These are phyloP conservation scores for Podaxis sp. DNA, from an alignment of 768 basidiomycete species.

Conservation along the genomic window DNA sequence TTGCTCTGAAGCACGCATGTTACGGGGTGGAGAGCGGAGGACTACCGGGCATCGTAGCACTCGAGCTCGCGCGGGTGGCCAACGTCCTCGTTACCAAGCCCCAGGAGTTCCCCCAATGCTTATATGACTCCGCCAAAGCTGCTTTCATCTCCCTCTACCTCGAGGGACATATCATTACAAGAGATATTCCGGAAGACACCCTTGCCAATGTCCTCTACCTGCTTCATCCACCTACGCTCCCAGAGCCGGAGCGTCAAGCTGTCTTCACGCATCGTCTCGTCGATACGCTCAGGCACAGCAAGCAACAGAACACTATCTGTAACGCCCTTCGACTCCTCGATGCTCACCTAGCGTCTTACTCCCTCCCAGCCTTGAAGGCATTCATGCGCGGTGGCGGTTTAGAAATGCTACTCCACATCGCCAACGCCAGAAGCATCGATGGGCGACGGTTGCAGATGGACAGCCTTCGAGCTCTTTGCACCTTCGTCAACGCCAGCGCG, in stretches of 20 bases:
- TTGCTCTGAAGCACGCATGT: constrained; percentile 25
- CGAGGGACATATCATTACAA: constrained; percentile 27
- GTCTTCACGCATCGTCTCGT: constrained; percentile 26
- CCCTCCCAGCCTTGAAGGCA: constrained; percentile 21
- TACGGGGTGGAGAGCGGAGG: constrained; percentile 26
- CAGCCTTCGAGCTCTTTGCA: constrained; percentile 32
- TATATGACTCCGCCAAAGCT: constrained; percentile 23
- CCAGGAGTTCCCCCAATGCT: constrained; percentile 22
- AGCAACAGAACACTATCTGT: constrained; percentile 27
- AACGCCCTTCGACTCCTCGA: constrained; percentile 33
- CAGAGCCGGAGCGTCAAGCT: constrained; percentile 22
- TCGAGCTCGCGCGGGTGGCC: constrained; percentile 30
- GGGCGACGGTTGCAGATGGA: constrained; percentile 35
- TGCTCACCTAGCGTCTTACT: constrained; percentile 23
- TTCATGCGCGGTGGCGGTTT: constrained; percentile 31
- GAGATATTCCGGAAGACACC: constrained; percentile 23
- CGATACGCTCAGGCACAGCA: constrained; percentile 23
- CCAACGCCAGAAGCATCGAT: constrained; percentile 28
- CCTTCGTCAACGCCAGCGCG: constrained; percentile 28
- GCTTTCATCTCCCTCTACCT: constrained; percentile 34
- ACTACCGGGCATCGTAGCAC: constrained; percentile 26
- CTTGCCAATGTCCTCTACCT: constrained; percentile 34
- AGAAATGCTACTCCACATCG: constrained; percentile 28
- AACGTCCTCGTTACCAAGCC: constrained; percentile 25
- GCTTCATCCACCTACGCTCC: constrained; percentile 25